Base-by-base conservation (phyloP, 306 rosid species). In the Quercus gilva region DNA sequence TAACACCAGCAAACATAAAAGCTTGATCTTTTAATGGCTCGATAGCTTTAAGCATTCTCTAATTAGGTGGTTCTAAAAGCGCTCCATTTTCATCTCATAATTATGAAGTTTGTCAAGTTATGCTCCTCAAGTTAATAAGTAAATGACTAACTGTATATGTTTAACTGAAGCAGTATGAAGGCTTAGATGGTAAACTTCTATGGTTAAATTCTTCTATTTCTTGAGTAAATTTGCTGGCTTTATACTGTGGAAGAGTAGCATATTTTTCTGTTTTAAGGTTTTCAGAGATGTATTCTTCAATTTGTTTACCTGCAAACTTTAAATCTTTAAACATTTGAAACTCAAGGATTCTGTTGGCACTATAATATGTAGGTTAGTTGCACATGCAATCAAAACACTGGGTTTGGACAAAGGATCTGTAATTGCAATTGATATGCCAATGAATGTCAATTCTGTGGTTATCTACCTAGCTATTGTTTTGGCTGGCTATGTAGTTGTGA, bases 361-460 rank as follows among this genome's bases (percentile, higher is more conserved):
- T 86, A 18, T 76, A 69, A 72, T 79, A 45, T 91, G 80, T 83
- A 92, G 99, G 99, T 83, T 90, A 78, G 96, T 91, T 60, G 98
- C 99, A 14, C 83, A 89, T 83, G 97, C 92, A 75, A 87, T 95
- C 56, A 79, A 87, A 80, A 86, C 90, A 31, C 83, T 91, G 85
- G 91, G 84, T 55, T 84, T 95, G 80, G 96, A 88, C 85, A 85
- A 85, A 59, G 97, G 99, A 87, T 90, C 96, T 83, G 92, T 98
- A 80, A 84, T 95, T 77, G 98, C 98, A 11, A 92, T 95, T 83
- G 94, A 93, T 84, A 95, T 95, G 99, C 97, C 94, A 71, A 95
- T 95, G 99, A 74, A 88, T 88, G 92, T 86, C 79, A 85, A 64
- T 71, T 88, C 98, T n/a, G 88, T 93, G 69, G 86, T 93, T 82